These are phyloP conservation scores for Bullera alba DNA, from an alignment of 768 basidiomycete genomes.

Conservation along the genomic window DNA sequence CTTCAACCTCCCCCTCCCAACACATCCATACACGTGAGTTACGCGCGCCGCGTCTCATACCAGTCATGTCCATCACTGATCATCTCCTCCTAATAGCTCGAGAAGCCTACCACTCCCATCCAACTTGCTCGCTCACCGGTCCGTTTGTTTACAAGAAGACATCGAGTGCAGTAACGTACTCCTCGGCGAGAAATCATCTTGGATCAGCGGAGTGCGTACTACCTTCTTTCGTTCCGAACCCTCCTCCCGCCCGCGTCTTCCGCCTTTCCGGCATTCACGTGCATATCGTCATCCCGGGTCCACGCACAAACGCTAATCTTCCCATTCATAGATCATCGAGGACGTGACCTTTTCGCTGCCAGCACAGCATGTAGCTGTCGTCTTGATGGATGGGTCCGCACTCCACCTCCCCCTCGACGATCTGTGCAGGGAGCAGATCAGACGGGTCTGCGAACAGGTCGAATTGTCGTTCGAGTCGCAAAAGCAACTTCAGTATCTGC, in stretches of 20 bases:
- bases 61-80: conserved; percentile 4
- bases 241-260: background rate
- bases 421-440: conserved; percentile 19
- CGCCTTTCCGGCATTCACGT: background rate
- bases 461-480: conserved; percentile 40
- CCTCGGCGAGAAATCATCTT: conserved; percentile 44
- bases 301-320: background rate
- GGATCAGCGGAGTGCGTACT: conserved; percentile 40
- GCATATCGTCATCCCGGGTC: background rate
- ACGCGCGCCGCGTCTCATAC: background rate
- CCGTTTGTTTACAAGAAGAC: conserved; percentile 38
- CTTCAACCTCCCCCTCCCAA: conserved; percentile 44
- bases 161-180: conserved; percentile 43
- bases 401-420: conserved; percentile 23
- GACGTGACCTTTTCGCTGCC: conserved; percentile 46
- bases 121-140: conserved; percentile 38
- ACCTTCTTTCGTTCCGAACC: background rate
- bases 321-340: conserved; percentile 26
- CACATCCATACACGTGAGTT: conserved; percentile 40
- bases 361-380: conserved; percentile 22
- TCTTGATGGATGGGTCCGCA: conserved; percentile 38
- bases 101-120: conserved; percentile 39
- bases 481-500: no score
- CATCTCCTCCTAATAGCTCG: conserved; percentile 1
- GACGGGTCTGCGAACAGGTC: conserved; percentile 37